Percentiles rank a stretch among this genome's conserved stretches.
These are phyloP conservation scores for Alnus rubra DNA, from an alignment of 306 rosid genomes.

Conservation along the genomic window DNA sequence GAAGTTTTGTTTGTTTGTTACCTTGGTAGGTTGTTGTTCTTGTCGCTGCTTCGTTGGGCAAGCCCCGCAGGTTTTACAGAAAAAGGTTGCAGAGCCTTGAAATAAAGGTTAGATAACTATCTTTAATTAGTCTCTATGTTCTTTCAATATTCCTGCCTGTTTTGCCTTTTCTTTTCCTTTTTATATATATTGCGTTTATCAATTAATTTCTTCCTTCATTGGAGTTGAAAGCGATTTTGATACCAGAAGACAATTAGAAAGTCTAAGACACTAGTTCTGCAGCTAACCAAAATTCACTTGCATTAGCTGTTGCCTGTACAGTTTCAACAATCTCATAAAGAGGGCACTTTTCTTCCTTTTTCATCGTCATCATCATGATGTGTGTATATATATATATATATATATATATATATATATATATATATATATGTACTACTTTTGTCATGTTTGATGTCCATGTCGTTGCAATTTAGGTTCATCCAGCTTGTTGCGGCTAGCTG, in stretches of 20 bases:
- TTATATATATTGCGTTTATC: not conserved
- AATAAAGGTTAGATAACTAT: constrained; percentile 21
- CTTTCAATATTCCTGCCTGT: not conserved
- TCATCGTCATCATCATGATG: not conserved
- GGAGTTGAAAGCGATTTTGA: not conserved
- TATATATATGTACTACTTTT: too few species aligned
- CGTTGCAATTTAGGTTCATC: not conserved
- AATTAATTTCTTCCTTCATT: not conserved
- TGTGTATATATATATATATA: too few species aligned
- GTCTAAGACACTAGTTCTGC: not conserved
- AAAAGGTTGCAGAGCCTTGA: constrained; percentile 13
- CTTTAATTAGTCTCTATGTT: not conserved
- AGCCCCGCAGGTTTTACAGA: constrained; percentile 41
- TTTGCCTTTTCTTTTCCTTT: not conserved
- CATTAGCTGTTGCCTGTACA: not conserved
- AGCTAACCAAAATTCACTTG: not conserved
- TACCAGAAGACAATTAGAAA: not conserved
- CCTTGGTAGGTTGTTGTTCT: constrained; percentile 46
- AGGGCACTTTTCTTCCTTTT: not conserved
- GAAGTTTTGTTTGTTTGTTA: constrained; percentile 26
- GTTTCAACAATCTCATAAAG: not conserved
- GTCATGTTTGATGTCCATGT: too few species aligned
- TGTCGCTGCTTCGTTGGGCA: constrained; percentile 49
- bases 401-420: too few species aligned
- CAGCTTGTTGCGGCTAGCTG: not conserved